phyloP scores from a whole-genome alignment of 768 basidiomycete genomes.

The Hygrocybe coccinea region DNA sequence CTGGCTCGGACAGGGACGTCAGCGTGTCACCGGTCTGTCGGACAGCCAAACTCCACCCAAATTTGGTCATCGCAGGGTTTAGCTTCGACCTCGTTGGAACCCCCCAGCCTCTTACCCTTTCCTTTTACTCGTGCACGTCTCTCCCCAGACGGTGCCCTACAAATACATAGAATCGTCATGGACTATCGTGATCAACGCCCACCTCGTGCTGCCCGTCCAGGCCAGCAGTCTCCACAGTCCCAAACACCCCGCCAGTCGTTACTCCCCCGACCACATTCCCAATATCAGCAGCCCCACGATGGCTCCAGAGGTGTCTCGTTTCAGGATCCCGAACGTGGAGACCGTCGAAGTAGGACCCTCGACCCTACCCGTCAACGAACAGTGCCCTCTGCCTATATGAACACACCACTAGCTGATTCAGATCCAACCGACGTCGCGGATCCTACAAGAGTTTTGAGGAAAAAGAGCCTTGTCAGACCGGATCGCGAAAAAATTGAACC shows the following conservation, averaged over 20 bases:
- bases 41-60: too few species aligned
- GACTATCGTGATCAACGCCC: slow-evolving; percentile 47
- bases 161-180: slow-evolving; percentile 23
- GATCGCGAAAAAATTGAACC: slow-evolving; percentile 97
- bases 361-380: slow-evolving; percentile 49
- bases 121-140: background rate
- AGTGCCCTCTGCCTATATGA: slow-evolving; percentile 43
- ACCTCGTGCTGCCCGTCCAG: slow-evolving; percentile 51
- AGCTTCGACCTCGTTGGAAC: too few species aligned
- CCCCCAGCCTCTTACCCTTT: background rate
- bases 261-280: slow-evolving; percentile 21
- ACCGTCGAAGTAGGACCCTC: slow-evolving; percentile 50
- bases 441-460: slow-evolving; percentile 58
- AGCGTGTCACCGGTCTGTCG: too few species aligned
- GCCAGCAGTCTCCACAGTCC: slow-evolving; percentile 36
- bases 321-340: slow-evolving; percentile 63
- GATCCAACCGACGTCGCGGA: slow-evolving; percentile 43
- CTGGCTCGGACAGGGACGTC: too few species aligned
- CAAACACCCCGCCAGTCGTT: slow-evolving; percentile 31
- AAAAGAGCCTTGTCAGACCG: slow-evolving; percentile 88
- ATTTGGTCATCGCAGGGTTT: too few species aligned
- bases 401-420: slow-evolving; percentile 31
- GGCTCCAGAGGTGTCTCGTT: slow-evolving; percentile 57
- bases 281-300: slow-evolving; percentile 33
- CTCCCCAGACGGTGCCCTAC: background rate